Base-by-base conservation (phyloP, 768 basidiomycete species). In the Phaeolepiota aurea region DNA sequence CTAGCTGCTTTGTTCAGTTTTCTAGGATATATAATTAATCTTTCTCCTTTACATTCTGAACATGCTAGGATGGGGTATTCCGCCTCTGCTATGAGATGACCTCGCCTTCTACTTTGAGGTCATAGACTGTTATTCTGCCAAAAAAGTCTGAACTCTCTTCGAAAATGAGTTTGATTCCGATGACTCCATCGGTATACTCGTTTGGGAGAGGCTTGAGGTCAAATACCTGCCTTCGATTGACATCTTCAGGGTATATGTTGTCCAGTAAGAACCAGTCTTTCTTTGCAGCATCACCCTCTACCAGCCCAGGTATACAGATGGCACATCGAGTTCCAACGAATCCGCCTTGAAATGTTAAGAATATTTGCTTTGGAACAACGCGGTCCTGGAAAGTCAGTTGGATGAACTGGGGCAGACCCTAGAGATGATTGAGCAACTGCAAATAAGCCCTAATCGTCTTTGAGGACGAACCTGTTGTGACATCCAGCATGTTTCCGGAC, bases 61-160 rank as follows among this genome's bases (percentile, higher is more conserved):
- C n/a, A n/a, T n/a, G n/a, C 16, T 42, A 19, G 4, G 30, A 25
- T 37, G 37, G 20, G 33, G 42, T 31, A 28, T 31, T 46, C n/a
- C 13, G 53, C 36, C 16, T 25, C n/a, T n/a, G n/a, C n/a, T n/a
- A n/a, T n/a, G n/a, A n/a, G n/a, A n/a, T n/a, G n/a, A n/a, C n/a
- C n/a, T n/a, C 50, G 15, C 68, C 71, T 32, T 71, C 63, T 14
- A 70, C 32, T 41, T 56, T 57, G 25, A 87, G 51, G 53, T 87
- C 79, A 53, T 88, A 88, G 31, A 88, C 54, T 5, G 76, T 85
- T 32, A 88, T 70, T 57, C 87, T 71, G 40, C 87, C 87, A 53
- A 88, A 90, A 52, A 89, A 84, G 60, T 89, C 87, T 14, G 87
- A 88, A 55, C 85, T 86, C 54, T 77, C 72, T 49, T 86, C 80